A percentile compares a stretch with the other conserved stretches of the same genome.
phyloP scores from a whole-genome alignment of 2,329 filamentous ascomycete species.

The Stagonosporopsis vannaccii region DNA sequence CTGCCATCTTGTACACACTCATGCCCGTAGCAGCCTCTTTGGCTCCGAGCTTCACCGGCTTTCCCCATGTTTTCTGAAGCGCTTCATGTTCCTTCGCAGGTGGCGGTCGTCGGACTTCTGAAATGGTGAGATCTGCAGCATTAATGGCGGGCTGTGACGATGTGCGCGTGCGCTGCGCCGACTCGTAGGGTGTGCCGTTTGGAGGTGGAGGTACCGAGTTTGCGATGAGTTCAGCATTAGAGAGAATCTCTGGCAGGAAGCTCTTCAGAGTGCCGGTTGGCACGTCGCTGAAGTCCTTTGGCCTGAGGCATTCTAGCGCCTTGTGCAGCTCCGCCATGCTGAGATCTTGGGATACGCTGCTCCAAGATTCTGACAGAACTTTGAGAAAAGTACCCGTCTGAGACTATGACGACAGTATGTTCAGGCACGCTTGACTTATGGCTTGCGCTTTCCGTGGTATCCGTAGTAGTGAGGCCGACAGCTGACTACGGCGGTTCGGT shows the following conservation, averaged over 20 bases:
- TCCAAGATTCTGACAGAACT: background rate
- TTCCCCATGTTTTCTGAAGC: constrained; percentile 84
- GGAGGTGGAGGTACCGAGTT: constrained; percentile 75
- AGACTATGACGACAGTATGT: constrained; percentile 2
- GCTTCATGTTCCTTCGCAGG: constrained; percentile 62
- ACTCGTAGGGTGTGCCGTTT: constrained; percentile 53
- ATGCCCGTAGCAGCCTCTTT: constrained; percentile 80
- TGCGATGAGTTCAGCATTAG: constrained; percentile 72
- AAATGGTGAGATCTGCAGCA: constrained; percentile 61
- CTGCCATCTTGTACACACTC: constrained; percentile 78
- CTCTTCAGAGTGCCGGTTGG: constrained; percentile 51
- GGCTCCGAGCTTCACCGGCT: constrained; percentile 75
- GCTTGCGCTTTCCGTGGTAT: constrained; percentile 11
- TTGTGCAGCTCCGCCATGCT: constrained; percentile 53
- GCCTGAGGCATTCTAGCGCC: constrained; percentile 54
- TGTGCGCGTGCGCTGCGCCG: constrained; percentile 64
- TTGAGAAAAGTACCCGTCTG: background rate
- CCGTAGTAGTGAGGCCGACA: constrained; percentile 13
- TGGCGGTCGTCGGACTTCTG: constrained; percentile 58
- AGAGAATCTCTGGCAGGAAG: constrained; percentile 53
- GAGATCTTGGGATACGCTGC: background rate
- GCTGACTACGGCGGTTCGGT: constrained; percentile 5
- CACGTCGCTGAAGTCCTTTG: constrained; percentile 55
- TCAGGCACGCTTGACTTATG: background rate
- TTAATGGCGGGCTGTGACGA: constrained; percentile 61